These are phyloP conservation scores for Eimeria acervulina DNA, from an alignment of 169 alveolate species.

Conservation along the genomic window DNA sequence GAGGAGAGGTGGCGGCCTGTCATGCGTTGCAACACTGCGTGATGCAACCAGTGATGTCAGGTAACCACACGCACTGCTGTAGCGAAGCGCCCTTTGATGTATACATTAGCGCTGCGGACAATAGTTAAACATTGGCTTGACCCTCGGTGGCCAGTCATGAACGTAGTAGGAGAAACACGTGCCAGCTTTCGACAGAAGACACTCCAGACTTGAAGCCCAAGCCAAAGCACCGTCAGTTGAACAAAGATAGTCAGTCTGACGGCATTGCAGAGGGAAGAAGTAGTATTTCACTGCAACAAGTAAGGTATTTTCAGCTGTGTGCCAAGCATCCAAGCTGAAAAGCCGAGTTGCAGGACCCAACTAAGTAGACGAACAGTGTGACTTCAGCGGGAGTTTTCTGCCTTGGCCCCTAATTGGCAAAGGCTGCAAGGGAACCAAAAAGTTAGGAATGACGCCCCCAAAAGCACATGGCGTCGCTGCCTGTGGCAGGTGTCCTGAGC, in stretches of 20 bases:
- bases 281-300: background rate
- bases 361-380: background rate
- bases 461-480: background rate
- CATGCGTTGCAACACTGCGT: background rate
- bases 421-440: background rate
- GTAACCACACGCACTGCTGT: background rate
- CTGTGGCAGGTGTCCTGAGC: too few species aligned
- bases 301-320: background rate
- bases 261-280: background rate
- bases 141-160: background rate
- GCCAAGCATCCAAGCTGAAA: background rate
- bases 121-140: background rate
- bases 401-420: too few species aligned
- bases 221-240: background rate
- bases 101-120: background rate
- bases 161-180: background rate
- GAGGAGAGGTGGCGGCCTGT: background rate
- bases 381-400: background rate
- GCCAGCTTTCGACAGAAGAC: background rate
- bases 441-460: background rate
- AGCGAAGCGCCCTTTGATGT: background rate
- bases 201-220: background rate
- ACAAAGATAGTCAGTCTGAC: background rate
- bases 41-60: background rate
- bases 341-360: background rate